Percentiles rank a stretch among this genome's conserved stretches.
phyloP scores from a whole-genome alignment of 73 alveolate genomes.

The Paramecium primaurelia region DNA sequence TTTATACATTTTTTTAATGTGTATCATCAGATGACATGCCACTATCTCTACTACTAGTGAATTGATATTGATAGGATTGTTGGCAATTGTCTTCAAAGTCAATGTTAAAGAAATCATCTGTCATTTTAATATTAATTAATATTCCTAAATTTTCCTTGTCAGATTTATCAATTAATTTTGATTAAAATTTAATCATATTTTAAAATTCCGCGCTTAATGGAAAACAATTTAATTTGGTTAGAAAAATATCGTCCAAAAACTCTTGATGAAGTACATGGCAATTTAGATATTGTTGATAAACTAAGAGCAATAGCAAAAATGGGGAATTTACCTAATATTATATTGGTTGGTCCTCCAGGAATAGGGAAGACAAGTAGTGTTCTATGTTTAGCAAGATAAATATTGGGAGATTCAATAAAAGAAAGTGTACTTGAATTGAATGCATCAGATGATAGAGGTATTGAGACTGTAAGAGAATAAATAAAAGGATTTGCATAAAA shows the following conservation, averaged over 20 bases:
- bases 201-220: neutral
- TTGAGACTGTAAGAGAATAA: slow-evolving; percentile 97
- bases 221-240: slow-evolving; percentile 7
- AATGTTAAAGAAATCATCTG: neutral
- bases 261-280: slow-evolving; percentile 95
- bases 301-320: slow-evolving; percentile 89
- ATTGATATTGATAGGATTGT: neutral
- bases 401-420: slow-evolving; percentile 85
- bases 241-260: slow-evolving; percentile 89
- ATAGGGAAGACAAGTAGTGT: slow-evolving; percentile 98
- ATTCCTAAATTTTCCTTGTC: neutral
- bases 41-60: slow-evolving; percentile 27
- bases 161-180: neutral
- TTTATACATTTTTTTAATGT: neutral
- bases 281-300: slow-evolving; percentile 85
- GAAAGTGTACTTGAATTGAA: slow-evolving; percentile 90
- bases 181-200: slow-evolving; percentile 60
- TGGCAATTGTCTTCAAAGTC: neutral
- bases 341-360: slow-evolving; percentile 99
- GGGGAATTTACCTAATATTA: slow-evolving; percentile 97
- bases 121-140: neutral
- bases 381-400: slow-evolving; percentile 95
- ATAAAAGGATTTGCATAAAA: slow-evolving; percentile 98
- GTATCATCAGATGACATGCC: slow-evolving; percentile 20
- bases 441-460: slow-evolving; percentile 94